Conservation (phyloP, 805 yeast genomes). For the Priceomyces carsonii region DNA sequence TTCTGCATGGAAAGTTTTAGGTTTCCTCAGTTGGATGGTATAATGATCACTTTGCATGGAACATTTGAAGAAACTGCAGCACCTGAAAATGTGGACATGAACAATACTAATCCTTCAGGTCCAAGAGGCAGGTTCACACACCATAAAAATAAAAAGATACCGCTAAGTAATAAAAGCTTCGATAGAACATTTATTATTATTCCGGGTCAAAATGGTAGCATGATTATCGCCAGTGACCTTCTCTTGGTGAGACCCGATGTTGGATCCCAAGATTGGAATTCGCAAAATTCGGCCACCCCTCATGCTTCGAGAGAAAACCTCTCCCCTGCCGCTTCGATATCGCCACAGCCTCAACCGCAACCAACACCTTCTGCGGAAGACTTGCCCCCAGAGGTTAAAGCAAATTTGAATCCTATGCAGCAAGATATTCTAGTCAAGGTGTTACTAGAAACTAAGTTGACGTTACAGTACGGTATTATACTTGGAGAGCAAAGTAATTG, state of each 20-base stretch:
- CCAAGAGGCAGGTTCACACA: conserved; percentile 17
- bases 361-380: conserved; percentile 29
- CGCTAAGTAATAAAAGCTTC: conserved; percentile 68
- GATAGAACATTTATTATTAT: conserved; percentile 84
- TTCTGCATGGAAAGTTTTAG: conserved; percentile 81
- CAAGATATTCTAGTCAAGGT: conserved; percentile 65
- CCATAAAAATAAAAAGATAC: conserved; percentile 28
- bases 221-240: conserved; percentile 86
- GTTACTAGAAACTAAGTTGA: conserved; percentile 71
- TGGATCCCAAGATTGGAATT: conserved; percentile 57
- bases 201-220: conserved; percentile 63
- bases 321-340: conserved; percentile 8
- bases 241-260: conserved; percentile 65
- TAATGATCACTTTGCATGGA: conserved; percentile 82
- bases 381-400: conserved; percentile 56
- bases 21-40: conserved; percentile 69
- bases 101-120: conserved; percentile 10
- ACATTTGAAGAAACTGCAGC: conserved; percentile 67
- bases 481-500: conserved; percentile 86
- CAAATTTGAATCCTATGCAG: conserved; percentile 54
- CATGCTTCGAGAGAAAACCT: conserved; percentile 9
- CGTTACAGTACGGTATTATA: conserved; percentile 76
- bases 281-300: conserved; percentile 7
- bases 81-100: conserved; percentile 44
- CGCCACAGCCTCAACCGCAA: conserved; percentile 13